Evolutionary conservation across 495 filamentous ascomycete species (phyloP), one percentile per base, ranked within the genome.

Genomic region (Lichina pygmaea): DNA sequence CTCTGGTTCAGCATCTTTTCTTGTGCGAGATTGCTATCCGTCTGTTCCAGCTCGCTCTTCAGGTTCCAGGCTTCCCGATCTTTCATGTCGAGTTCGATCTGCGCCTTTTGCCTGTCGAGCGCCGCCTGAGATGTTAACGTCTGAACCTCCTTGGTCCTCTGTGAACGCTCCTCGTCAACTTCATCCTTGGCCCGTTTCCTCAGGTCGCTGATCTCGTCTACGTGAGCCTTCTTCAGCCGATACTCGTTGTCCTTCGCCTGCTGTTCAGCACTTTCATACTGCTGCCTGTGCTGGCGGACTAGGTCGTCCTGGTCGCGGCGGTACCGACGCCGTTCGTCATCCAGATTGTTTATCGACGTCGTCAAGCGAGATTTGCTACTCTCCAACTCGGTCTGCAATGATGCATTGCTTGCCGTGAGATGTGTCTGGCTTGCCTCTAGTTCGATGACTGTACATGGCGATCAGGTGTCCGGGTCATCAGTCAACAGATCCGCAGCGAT

Each of bases 81-180:
- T 49, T 77, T 84, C 30, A 62, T 65, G 7, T 73, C 66, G 38
- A 81, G 49, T 34, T 78, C 71, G 13, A 73, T 59, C 43, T 76
- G 70, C 24, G 70, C 54, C 43, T 71, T 72, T 50, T 81, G 72
- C 34, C 72, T 62, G 49, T 81, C 77, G 12, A 73, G 54, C 0
- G 67, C 66, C 31, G 73, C 66, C 52, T 71, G 67, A 0, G 64
- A 63, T 9, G 69, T 70, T 6, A 89, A 46, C 16, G 80, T 72
- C 44, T 72, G 66, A 0, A 85, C 60, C 53, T 91, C 83, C 24
- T 60, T 62, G 34, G 57, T 60, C 47, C 66, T 66, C 55, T 82
- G 46, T 17, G 43, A 5, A 10, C 34, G 43, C 43, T 78, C 36
- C 81, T 70, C 31, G 77, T 75, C 15, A 2, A 81, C 52, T n/a